Base-by-base conservation (phyloP, 768 basidiomycete species). In the Crassisporium funariophilum region DNA sequence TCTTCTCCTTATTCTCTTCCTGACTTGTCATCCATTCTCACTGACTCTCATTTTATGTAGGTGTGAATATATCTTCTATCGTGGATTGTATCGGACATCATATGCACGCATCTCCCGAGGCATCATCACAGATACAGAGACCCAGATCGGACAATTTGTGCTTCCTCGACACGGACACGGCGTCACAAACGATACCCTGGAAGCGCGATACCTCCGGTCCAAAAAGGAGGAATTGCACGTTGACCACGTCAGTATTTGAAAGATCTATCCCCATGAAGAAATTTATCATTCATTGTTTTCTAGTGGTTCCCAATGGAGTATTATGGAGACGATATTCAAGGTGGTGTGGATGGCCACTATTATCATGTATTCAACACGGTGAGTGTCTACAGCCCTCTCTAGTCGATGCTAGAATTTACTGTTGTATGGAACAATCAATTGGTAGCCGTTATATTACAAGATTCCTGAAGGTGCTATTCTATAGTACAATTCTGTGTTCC, bases 21-120 rank as follows among this genome's bases (percentile, higher is more conserved):
- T 19, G 4, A 21, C 22, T 17, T 4, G 25, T 11, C 10, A 52
- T 35, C 12, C 6, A 1, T 5, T 17, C 20, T 5, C 34, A 35
- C 36, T 44, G 17, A 35, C 40, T 35, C 35, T 44, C 34, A 38
- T 19, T 40, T 12, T 36, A 5, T 13, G 16, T 48, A 86, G 89
- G 88, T 95, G 92, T 69, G 89, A 95, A 72, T 95, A 95, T 59
- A 91, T 95, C 40, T 68, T 91, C 19, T 95, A 91, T 62, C 80
- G 91, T 9, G 89, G 86, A 2, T 57, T 91, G 19, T 85, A 89
- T 60, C 76, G 88, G 13, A 89, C 87, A 2, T 71, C 84, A n/a
- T 95, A 91, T 60, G 91, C 86, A 0, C 79, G 92, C 13, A 65
- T 95, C 13, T 89, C 91, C 9, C 79, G 90, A 15, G 84, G 89